A percentile compares a stretch with the other conserved stretches of the same genome.
phyloP scores from a whole-genome alignment of 257 asterid species.

The Fraxinus cuspidata region DNA sequence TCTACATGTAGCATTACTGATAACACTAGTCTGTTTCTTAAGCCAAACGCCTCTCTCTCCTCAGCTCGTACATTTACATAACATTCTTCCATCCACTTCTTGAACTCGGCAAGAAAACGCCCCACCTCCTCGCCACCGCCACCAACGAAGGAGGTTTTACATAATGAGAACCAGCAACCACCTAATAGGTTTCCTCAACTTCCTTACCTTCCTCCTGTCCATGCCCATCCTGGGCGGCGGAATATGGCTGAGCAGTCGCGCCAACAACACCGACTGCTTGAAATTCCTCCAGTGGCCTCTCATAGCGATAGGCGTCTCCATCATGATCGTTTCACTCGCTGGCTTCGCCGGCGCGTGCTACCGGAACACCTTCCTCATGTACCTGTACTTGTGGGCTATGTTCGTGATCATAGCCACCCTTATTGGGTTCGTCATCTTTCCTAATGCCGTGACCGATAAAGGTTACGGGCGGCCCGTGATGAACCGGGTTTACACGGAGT shows the following conservation, averaged over 20 bases:
- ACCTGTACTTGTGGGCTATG: constrained; percentile 84
- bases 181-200: constrained; percentile 70
- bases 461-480: constrained; percentile 76
- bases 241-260: constrained; percentile 86
- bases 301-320: constrained; percentile 62
- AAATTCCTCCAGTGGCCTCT: constrained; percentile 90
- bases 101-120: background rate
- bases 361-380: constrained; percentile 79
- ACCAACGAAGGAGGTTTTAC: constrained; percentile 23
- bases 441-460: constrained; percentile 73
- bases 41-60: no score
- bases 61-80: no score
- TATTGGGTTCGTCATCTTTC: constrained; percentile 70
- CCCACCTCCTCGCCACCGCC: no score
- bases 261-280: constrained; percentile 82
- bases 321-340: constrained; percentile 84
- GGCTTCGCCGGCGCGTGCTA: constrained; percentile 86
- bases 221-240: constrained; percentile 84
- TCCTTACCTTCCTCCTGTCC: constrained; percentile 56
- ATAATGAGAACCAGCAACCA: constrained; percentile 71
- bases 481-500: constrained; percentile 60
- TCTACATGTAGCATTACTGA: no score
- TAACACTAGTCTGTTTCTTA: no score
- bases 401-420: constrained; percentile 65
- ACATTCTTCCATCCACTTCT: no score